These are phyloP conservation scores for Taiozyma sp. DNA, from an alignment of 1,139 yeast genomes.

Conservation along the genomic window DNA sequence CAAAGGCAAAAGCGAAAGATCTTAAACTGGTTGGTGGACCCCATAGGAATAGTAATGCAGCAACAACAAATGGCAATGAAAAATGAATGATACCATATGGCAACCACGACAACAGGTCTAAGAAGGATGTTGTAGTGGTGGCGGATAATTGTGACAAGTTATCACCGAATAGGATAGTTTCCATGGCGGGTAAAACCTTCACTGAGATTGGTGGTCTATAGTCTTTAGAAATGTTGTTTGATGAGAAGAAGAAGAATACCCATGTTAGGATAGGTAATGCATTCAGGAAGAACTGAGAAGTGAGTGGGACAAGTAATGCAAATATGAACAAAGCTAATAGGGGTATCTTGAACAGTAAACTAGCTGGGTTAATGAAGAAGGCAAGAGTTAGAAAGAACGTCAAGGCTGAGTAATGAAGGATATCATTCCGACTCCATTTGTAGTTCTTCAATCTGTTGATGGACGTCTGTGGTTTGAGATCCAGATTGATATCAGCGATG, in stretches of 20 bases:
- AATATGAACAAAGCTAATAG: constrained; percentile 24
- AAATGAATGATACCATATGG: constrained; percentile 95
- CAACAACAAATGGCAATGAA: constrained; percentile 84
- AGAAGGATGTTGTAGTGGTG: constrained; percentile 55
- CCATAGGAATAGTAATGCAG: constrained; percentile 73
- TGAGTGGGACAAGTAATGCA: constrained; percentile 59
- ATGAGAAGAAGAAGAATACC: constrained; percentile 80
- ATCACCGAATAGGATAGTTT: constrained; percentile 91
- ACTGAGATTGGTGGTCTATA: constrained; percentile 91
- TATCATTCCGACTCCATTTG: constrained; percentile 42
- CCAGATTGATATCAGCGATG: constrained; percentile 54
- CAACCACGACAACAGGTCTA: constrained; percentile 90
- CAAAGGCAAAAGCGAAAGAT: constrained; percentile 91
- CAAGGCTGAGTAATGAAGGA: constrained; percentile 48
- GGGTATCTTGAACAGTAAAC: constrained; percentile 26
- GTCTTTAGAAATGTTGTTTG: constrained; percentile 69
- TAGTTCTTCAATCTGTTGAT: constrained; percentile 46
- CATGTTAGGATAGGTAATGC: constrained; percentile 87
- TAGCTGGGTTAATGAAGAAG: constrained; percentile 32
- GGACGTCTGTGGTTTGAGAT: constrained; percentile 50
- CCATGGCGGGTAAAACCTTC: constrained; percentile 88
- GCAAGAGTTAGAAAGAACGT: constrained; percentile 47
- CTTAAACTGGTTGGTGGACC: constrained; percentile 91
- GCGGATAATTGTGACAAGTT: constrained; percentile 86
- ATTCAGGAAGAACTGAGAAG: constrained; percentile 80